Base-by-base conservation (phyloP, 2,329 filamentous ascomycete species). In the Colletotrichum phormii region DNA sequence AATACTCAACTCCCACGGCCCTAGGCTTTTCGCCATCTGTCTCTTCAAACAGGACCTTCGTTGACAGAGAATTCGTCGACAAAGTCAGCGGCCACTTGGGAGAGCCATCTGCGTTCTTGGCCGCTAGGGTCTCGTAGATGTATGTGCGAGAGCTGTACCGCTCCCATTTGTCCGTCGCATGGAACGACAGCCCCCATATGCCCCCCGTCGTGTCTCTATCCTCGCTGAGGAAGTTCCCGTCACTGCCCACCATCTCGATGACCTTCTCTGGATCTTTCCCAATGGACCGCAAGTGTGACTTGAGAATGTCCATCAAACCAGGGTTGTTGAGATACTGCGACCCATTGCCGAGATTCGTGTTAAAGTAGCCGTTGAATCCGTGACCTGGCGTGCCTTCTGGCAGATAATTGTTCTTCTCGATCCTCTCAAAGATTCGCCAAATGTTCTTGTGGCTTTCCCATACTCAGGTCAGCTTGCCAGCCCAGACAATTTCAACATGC, bases 81-180 rank as follows among this genome's bases (percentile, higher is more conserved):
- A 83, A 42, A 70, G 84, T 81, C 75, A 89, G 71, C 77, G 87
- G 53, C 82, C 89, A 78, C 78, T 81, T 86, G 70, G 85, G 82
- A 18, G 82, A 83, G 35, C 84, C 74, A 78, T 88, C 66, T 81
- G 82, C 4, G 78, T 87, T 71, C 78, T 85, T 77, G 82, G 81
- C 68, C 73, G 87, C 72, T 77, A 86, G 31, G 1, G 75, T 77
- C 9, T 76, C 68, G 0, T 66, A 33, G 6, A 79, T 51, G 61
- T 75, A 77, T 15, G 64, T 59, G 35, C 75, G 51, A 29, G 75
- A 61, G 1, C 75, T 67, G 24, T 35, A 64, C 22, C 49, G 29
- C 26, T 64, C 29, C 29, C 49, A 64, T 5, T 29, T 64, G 2
- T 33, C 13, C 6, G 29, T 57, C 5, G 62, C 49, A 46, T 64